phyloP scores from a whole-genome alignment of 1,139 yeast species.

The Candida glucosophila region DNA sequence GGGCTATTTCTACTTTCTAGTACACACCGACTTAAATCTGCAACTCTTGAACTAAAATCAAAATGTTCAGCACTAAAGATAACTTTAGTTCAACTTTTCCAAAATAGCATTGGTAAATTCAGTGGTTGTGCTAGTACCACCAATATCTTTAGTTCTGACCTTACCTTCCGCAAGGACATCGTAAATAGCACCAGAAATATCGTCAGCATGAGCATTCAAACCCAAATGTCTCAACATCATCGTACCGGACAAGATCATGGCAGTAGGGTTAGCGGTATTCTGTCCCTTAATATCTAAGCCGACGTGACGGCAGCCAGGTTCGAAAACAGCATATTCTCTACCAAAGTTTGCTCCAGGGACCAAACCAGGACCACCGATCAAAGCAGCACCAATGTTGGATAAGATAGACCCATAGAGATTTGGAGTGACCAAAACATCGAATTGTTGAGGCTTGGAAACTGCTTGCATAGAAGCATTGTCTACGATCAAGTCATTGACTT shows the following conservation, averaged over 20 bases:
- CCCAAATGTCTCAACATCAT: slow-evolving; percentile 95
- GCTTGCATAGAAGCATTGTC: slow-evolving; percentile 99
- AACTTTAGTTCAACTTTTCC: slow-evolving; percentile 42
- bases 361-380: slow-evolving; percentile 97
- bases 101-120: slow-evolving; percentile 88
- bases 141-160: slow-evolving; percentile 74
- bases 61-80: too few species aligned
- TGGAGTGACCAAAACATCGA: slow-evolving; percentile 95
- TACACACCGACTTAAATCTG: too few species aligned
- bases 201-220: slow-evolving; percentile 73
- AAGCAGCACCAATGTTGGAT: slow-evolving; percentile 97
- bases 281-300: slow-evolving; percentile 94
- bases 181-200: slow-evolving; percentile 81
- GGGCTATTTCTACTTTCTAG: too few species aligned
- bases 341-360: slow-evolving; percentile 99
- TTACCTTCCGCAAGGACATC: slow-evolving; percentile 84
- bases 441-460: slow-evolving; percentile 95
- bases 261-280: slow-evolving; percentile 96
- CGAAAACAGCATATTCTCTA: slow-evolving; percentile 95
- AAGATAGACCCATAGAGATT: slow-evolving; percentile 96
- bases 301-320: slow-evolving; percentile 99
- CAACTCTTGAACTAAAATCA: too few species aligned
- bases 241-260: slow-evolving; percentile 84
- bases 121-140: slow-evolving; percentile 82
- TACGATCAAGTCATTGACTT: slow-evolving; percentile 87